Evolutionary conservation across 768 basidiomycete species (phyloP).

Genomic region (Kwoniella sp.): DNA sequence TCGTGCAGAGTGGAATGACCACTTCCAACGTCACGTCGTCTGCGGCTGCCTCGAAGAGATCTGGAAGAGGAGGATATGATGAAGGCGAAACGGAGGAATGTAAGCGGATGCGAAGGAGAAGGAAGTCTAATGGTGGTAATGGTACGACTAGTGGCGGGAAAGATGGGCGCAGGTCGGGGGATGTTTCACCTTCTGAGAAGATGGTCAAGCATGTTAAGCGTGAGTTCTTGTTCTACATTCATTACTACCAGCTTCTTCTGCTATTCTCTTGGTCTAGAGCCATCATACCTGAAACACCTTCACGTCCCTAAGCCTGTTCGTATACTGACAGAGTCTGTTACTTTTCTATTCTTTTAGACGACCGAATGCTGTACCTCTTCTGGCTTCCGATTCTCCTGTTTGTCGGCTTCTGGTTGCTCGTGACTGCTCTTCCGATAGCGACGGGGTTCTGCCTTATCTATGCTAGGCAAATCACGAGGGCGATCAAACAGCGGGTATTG

Average conservation of each 20-base stretch:
- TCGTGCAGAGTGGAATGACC: conserved; percentile 38
- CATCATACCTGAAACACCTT: too few species aligned
- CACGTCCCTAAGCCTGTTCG: neutral
- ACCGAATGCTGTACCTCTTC: conserved; percentile 57
- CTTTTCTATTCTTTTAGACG: conserved; percentile 26
- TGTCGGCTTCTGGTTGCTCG: conserved; percentile 47
- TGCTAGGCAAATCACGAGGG: conserved; percentile 38
- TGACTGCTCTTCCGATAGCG: conserved; percentile 47
- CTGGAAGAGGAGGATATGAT: neutral
- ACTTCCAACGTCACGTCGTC: conserved; percentile 7
- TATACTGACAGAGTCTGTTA: neutral
- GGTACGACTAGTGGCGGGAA: conserved; percentile 1
- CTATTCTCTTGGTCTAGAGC: too few species aligned
- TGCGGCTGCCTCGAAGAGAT: neutral
- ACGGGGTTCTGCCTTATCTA: conserved; percentile 47
- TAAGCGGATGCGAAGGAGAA: conserved; percentile 11
- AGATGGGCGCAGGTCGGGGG: conserved; percentile 18
- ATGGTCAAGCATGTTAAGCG: conserved; percentile 37
- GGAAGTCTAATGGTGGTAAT: conserved; percentile 18
- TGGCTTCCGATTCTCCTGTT: conserved; percentile 57
- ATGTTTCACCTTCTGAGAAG: conserved; percentile 20
- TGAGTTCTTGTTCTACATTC: conserved; percentile 17
- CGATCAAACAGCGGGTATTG: conserved; percentile 41
- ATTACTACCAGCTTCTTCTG: too few species aligned
- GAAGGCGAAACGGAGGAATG: neutral